Evolutionary conservation across 169 alveolate genomes (phyloP).

Genomic region (Perkinsus marinus): DNA sequence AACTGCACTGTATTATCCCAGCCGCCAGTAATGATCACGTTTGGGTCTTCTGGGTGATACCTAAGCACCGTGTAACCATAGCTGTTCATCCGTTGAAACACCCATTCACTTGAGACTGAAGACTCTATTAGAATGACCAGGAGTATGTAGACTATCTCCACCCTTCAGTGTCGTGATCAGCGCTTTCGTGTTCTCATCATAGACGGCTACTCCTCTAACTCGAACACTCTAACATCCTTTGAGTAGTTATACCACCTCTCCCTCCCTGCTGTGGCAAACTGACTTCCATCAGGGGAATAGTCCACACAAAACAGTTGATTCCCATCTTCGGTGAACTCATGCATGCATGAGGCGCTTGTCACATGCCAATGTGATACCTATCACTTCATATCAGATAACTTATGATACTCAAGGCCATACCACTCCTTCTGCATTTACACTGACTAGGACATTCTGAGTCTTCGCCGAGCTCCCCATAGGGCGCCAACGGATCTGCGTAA

Average conservation of each 20-base stretch:
- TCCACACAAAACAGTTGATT: conserved; percentile 53
- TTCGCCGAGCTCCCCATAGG: conserved; percentile 29
- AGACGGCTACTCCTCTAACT: conserved; percentile 38
- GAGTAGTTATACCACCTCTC: conserved; percentile 13
- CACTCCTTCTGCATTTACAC: conserved; percentile 52
- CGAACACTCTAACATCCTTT: not conserved
- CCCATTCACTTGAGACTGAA: conserved; percentile 42
- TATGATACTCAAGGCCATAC: not conserved
- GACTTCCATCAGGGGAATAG: conserved; percentile 46
- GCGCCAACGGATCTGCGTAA: conserved; percentile 46
- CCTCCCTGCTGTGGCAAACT: conserved; percentile 63
- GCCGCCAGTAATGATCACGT: conserved; percentile 58
- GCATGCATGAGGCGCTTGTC: conserved; percentile 50
- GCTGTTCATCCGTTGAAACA: not conserved
- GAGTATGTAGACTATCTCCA: conserved; percentile 34
- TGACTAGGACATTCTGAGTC: conserved; percentile 46
- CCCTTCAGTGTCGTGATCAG: conserved; percentile 29
- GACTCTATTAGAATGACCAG: conserved; percentile 60
- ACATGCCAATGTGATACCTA: conserved; percentile 51
- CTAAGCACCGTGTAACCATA: not conserved
- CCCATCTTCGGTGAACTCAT: conserved; percentile 35
- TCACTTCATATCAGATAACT: not conserved
- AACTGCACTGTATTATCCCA: conserved; percentile 66
- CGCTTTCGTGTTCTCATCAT: conserved; percentile 60
- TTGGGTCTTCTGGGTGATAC: conserved; percentile 35